Evolutionary conservation across 2,329 filamentous ascomycete genomes (phyloP).

Genomic region (Alternaria metachromatica): DNA sequence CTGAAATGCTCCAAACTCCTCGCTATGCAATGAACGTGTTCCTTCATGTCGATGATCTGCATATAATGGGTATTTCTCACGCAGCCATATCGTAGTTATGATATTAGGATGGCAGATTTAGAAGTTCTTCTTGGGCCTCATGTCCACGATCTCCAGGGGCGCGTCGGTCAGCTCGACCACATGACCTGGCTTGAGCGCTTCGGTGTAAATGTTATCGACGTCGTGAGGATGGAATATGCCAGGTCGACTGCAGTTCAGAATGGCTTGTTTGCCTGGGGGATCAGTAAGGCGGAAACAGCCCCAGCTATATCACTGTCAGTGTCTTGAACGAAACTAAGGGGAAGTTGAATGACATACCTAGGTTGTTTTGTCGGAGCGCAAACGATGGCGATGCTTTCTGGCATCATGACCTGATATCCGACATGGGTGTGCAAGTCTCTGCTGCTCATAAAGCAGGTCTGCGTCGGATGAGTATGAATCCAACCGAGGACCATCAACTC

Average conservation of each 20-base stretch:
- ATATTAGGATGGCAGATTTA: background rate
- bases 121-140: conserved; percentile 49
- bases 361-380: conserved; percentile 84
- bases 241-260: conserved; percentile 77
- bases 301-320: conserved; percentile 63
- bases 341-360: conserved; percentile 63
- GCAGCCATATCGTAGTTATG: background rate
- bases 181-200: conserved; percentile 66
- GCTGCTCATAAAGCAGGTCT: conserved; percentile 98
- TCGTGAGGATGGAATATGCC: conserved; percentile 84
- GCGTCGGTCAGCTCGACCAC: conserved; percentile 64
- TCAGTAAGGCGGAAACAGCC: conserved; percentile 94
- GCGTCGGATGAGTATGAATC: conserved; percentile 97
- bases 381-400: conserved; percentile 95
- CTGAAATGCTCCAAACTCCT: conserved; percentile 5
- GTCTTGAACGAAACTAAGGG: background rate
- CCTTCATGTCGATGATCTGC: background rate
- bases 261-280: conserved; percentile 85
- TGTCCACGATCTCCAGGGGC: conserved; percentile 70
- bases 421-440: conserved; percentile 92
- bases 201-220: conserved; percentile 77
- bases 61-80: background rate
- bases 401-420: conserved; percentile 94
- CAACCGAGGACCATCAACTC: conserved; percentile 88
- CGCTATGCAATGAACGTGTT: conserved; percentile 6